Percentiles rank a stretch among this genome's conserved stretches.
These are phyloP conservation scores for Macrophomina tecta DNA, from an alignment of 2,329 filamentous ascomycete genomes.

Conservation along the genomic window DNA sequence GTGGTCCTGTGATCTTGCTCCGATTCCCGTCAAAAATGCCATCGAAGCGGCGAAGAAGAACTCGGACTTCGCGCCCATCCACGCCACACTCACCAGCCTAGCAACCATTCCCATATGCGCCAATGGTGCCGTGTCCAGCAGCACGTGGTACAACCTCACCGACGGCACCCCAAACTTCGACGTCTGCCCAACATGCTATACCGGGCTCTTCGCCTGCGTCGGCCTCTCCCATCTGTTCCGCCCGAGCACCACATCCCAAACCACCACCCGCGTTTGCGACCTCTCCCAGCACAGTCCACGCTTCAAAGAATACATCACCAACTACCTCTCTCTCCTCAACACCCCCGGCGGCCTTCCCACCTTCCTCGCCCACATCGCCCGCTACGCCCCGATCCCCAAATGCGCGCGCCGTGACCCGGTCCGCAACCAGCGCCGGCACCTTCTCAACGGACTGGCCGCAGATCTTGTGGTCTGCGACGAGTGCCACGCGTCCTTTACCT, in stretches of 20 bases:
- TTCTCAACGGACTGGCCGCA: not conserved
- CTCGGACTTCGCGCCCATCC: not conserved
- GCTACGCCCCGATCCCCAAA: not conserved
- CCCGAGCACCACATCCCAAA: not conserved
- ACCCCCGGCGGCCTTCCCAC: not conserved
- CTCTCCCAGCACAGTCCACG: not conserved
- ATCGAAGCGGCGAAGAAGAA: slow-evolving; percentile 53
- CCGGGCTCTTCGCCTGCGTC: slow-evolving; percentile 59
- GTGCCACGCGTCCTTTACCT: not conserved
- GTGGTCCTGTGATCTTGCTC: slow-evolving; percentile 64
- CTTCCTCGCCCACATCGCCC: not conserved
- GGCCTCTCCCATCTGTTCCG: slow-evolving; percentile 58
- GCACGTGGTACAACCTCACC: slow-evolving; percentile 62
- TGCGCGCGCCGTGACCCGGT: not conserved
- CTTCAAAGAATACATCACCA: not conserved
- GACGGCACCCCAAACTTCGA: slow-evolving; percentile 63
- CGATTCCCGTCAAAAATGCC: slow-evolving; percentile 59
- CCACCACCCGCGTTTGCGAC: slow-evolving; percentile 1
- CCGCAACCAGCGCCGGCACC: not conserved
- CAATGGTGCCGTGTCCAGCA: slow-evolving; percentile 68
- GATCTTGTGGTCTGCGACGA: not conserved
- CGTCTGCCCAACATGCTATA: slow-evolving; percentile 79
- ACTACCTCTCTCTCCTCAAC: not conserved
- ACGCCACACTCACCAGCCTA: slow-evolving; percentile 42
- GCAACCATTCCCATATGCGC: slow-evolving; percentile 44